Percentiles rank a stretch among this genome's conserved stretches.
Conservation (phyloP, 148 eudicot genomes). For the Bassia scoparia region DNA sequence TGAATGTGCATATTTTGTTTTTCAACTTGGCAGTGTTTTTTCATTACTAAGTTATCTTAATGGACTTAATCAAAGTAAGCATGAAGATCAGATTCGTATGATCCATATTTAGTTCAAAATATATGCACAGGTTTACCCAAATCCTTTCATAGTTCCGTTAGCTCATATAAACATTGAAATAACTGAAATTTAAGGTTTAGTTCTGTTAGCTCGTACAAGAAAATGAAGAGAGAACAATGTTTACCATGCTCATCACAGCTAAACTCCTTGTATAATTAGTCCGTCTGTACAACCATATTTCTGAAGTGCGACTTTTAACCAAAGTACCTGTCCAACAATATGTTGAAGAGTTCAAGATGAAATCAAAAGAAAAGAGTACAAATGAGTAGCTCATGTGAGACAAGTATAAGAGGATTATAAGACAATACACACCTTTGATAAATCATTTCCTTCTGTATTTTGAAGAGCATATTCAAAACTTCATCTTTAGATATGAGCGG, state of each 20-base stretch:
- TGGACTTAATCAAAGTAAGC: too few species aligned
- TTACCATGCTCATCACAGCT: slow-evolving; percentile 99
- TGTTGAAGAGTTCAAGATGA: background rate
- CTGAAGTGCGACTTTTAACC: slow-evolving; percentile 99
- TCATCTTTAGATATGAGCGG: slow-evolving; percentile 94
- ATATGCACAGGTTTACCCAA: too few species aligned
- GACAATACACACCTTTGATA: slow-evolving; percentile 59
- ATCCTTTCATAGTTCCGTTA: too few species aligned
- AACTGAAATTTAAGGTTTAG: background rate
- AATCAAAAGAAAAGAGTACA: background rate
- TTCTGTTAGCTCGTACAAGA: background rate
- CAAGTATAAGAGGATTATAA: background rate
- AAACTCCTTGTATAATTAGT: slow-evolving; percentile 98
- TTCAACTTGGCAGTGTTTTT: too few species aligned
- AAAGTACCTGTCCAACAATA: slow-evolving; percentile 57
- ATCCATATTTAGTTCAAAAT: too few species aligned
- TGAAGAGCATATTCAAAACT: slow-evolving; percentile 90
- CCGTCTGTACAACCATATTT: slow-evolving; percentile 92
- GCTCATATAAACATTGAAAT: too few species aligned
- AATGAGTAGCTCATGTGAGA: too few species aligned
- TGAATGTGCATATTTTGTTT: too few species aligned
- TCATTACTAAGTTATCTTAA: too few species aligned
- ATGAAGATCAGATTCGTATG: too few species aligned
- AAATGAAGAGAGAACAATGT: slow-evolving; percentile 18
- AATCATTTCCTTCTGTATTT: slow-evolving; percentile 92